Base-by-base conservation (phyloP, 2,329 filamentous ascomycete genomes). In the Botryotinia convoluta region DNA sequence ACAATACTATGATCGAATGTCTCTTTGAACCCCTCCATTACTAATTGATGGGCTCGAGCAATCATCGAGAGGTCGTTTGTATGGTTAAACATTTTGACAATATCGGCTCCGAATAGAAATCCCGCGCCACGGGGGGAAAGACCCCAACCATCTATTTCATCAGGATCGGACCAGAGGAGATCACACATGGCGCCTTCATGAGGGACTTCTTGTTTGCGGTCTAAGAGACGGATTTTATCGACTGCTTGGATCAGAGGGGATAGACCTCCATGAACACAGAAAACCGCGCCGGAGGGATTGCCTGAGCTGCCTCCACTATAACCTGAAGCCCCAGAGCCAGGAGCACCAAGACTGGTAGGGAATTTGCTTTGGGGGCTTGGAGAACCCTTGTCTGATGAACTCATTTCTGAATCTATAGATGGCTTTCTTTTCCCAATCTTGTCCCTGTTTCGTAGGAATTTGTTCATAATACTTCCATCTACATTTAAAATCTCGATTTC, bases 181-280 rank as follows among this genome's bases (percentile, higher is more conserved):
- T 99, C 96, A 83, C 96, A 99, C 96, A 99, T 99, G 81, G 96
- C 94, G 72, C 96, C 96, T 84, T 99, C 96, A 81, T 99, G 96
- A 0, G 96, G 96, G 0, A 99, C 96, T 84, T 99, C 96, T 84
- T 99, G 96, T 83, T 98, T 98, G 75, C 95, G 91, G 82, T 99
- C 97, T 35, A 99, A 89, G 22, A 98, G 86, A 35, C 96, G 89
- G 81, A 99, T 99, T 84, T 97, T 97, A 82, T 99, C 95, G 64
- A 99, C 92, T 37, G 90, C 93, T 81, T 98, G 95, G 74, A 99
- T 93, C 18, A 98, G 86, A 1, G 96, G 96, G 35, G 92, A 96
- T 12, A 99, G 86, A 3, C 96, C 96, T 73, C 96, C 96, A 82
- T 99, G 96, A 0, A 99, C 96, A 81, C 96, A 99, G 16, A 99